Evolutionary conservation across 2,329 filamentous ascomycete species (phyloP).

Genomic region (Arthrinium phaeospermum): DNA sequence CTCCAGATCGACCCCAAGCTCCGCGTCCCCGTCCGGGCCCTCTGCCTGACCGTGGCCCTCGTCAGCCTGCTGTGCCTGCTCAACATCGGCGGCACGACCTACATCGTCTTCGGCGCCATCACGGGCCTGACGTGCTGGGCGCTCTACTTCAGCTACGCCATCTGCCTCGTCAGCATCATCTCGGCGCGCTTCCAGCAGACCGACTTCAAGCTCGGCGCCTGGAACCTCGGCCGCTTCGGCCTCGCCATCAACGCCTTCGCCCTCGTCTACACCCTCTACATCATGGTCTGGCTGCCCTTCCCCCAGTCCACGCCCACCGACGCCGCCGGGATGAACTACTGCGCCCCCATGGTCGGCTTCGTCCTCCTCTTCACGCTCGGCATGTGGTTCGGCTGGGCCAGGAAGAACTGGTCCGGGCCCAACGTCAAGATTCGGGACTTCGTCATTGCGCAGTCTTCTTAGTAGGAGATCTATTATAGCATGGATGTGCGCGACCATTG

Average conservation of each 20-base stretch:
- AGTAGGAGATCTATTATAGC: neutral
- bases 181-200: conserved; percentile 17
- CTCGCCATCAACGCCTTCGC: conserved; percentile 22
- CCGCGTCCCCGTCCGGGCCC: conserved; percentile 21
- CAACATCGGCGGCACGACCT: conserved; percentile 22
- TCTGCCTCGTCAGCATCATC: conserved; percentile 20
- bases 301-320: conserved; percentile 22
- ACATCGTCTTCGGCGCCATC: conserved; percentile 24
- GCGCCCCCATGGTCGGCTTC: conserved; percentile 20
- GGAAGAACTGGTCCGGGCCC: conserved; percentile 21
- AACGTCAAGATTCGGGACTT: conserved; percentile 16
- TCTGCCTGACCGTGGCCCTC: conserved; percentile 21
- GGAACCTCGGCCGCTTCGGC: conserved; percentile 22
- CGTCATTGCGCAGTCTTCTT: conserved; percentile 6
- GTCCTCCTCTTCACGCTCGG: conserved; percentile 13
- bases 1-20: conserved; percentile 19
- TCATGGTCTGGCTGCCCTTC: conserved; percentile 24
- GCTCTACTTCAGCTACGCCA: conserved; percentile 24
- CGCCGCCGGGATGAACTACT: conserved; percentile 23
- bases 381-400: conserved; percentile 19
- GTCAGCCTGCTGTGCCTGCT: conserved; percentile 22
- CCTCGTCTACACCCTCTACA: conserved; percentile 23
- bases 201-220: conserved; percentile 14
- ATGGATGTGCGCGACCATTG: neutral
- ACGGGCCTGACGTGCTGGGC: conserved; percentile 22